Conservation (phyloP, 495 filamentous ascomycete species). For the Stereocaulon alpinum region DNA sequence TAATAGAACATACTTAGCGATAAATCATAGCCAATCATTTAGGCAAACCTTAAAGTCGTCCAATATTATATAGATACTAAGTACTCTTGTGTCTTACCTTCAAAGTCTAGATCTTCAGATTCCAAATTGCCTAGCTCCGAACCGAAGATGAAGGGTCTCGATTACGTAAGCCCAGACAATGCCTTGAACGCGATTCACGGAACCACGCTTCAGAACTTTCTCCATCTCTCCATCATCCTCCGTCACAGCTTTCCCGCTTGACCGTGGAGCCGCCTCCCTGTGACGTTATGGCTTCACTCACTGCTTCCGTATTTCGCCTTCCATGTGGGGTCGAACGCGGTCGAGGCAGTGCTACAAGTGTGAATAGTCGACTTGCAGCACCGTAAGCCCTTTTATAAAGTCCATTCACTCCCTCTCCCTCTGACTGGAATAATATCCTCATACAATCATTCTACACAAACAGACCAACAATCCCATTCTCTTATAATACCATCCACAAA, state of each 20-base stretch:
- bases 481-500: conserved; percentile 22
- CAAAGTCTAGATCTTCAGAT: conserved; percentile 2
- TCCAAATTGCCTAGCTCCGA: neutral
- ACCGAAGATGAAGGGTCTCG: neutral
- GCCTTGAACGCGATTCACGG: neutral
- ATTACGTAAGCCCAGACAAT: neutral
- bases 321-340: neutral
- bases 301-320: neutral
- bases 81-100: neutral
- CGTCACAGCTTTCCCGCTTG: neutral
- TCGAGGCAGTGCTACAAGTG: neutral
- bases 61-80: too few species aligned
- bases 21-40: too few species aligned
- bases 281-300: conserved; percentile 2
- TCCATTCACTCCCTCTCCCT: neutral
- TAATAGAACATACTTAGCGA: too few species aligned
- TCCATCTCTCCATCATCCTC: neutral
- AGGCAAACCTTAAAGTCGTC: too few species aligned
- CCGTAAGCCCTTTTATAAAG: neutral
- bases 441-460: neutral
- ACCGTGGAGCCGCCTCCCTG: neutral
- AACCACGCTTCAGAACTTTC: neutral
- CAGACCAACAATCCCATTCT: neutral
- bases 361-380: too few species aligned
- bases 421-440: neutral